A percentile compares a stretch with the other conserved stretches of the same genome.
These are phyloP conservation scores for Umbelopsis sp. DNA, from an alignment of 192 early-diverging fungal species.

Conservation along the genomic window DNA sequence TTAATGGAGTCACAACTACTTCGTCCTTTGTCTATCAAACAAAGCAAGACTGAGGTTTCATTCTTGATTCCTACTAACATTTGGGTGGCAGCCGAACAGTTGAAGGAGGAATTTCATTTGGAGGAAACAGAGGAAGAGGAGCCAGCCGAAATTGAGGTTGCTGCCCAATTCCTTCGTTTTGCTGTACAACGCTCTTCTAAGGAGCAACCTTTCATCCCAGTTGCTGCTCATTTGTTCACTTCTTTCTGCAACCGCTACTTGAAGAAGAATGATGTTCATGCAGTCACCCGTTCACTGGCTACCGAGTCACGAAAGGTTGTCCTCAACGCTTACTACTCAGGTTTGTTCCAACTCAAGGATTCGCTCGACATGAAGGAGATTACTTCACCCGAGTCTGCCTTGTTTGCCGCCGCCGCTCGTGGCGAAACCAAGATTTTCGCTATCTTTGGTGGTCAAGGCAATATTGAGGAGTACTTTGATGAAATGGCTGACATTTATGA, in stretches of 20 bases:
- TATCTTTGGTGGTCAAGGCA: conserved; percentile 96
- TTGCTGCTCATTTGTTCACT: conserved; percentile 71
- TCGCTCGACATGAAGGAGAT: conserved; percentile 36
- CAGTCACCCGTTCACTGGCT: conserved; percentile 58
- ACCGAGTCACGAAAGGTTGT: conserved; percentile 62
- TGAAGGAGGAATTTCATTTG: conserved; percentile 73
- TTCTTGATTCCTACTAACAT: conserved; percentile 81
- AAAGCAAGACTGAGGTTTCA: conserved; percentile 77
- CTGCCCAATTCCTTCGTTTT: conserved; percentile 73
- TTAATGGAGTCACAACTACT: conserved; percentile 48
- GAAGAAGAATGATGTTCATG: conserved; percentile 84
- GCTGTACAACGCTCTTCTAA: conserved; percentile 43
- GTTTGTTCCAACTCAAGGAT: conserved; percentile 64
- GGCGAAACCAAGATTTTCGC: conserved; percentile 73
- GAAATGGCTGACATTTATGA: conserved; percentile 80
- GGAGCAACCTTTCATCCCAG: conserved; percentile 67
- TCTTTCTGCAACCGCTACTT: conserved; percentile 77
- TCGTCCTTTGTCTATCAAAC: conserved; percentile 80
- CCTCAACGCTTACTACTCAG: conserved; percentile 79
- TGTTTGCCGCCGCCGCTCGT: conserved; percentile 66
- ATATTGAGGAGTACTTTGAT: conserved; percentile 93
- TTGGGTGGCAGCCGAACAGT: conserved; percentile 88
- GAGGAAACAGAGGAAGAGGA: conserved; percentile 56
- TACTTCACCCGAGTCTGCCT: conserved; percentile 54
- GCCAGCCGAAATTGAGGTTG: conserved; percentile 70